These are phyloP conservation scores for Globisporangium spinosum DNA, from an alignment of 352 stramenopile species.

Conservation along the genomic window DNA sequence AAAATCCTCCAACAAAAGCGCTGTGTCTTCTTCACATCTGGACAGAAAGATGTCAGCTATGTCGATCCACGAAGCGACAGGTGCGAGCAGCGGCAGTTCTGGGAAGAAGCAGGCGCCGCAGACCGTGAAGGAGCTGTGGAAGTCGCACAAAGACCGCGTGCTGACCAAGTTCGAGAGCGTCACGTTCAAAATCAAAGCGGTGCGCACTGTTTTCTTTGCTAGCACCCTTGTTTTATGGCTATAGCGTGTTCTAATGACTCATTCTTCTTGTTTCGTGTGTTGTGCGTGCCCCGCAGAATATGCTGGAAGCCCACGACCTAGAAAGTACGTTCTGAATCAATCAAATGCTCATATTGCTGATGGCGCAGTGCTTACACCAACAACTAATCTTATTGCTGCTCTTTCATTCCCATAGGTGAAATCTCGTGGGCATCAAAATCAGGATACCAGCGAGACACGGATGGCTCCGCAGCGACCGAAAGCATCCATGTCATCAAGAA, in stretches of 20 bases:
- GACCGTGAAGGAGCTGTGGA: slow-evolving; percentile 66
- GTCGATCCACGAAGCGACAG: slow-evolving; percentile 10
- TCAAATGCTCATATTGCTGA: not conserved
- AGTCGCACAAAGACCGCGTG: slow-evolving; percentile 58
- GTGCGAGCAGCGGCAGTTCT: not conserved
- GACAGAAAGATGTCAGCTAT: slow-evolving; percentile 4
- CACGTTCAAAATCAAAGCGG: slow-evolving; percentile 76
- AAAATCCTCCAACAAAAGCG: not conserved
- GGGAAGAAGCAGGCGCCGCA: slow-evolving; percentile 5
- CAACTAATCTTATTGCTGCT: not conserved
- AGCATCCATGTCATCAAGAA: slow-evolving; percentile 54
- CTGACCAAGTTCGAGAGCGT: slow-evolving; percentile 59
- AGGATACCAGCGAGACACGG: slow-evolving; percentile 36
- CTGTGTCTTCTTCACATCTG: not conserved
- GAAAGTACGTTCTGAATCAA: slow-evolving; percentile 31
- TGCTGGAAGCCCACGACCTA: slow-evolving; percentile 71
- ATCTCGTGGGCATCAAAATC: slow-evolving; percentile 39
- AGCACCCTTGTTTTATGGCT: not conserved
- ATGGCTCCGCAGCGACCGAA: slow-evolving; percentile 12
- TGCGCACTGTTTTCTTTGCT: slow-evolving; percentile 14
- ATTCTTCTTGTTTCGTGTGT: too few species aligned
- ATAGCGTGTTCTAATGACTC: too few species aligned
- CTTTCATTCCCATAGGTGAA: slow-evolving; percentile 24
- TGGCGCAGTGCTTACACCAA: not conserved
- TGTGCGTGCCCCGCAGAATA: slow-evolving; percentile 27